Conservation (phyloP, 2,329 filamentous ascomycete species). For the Trichoderma sp. region DNA sequence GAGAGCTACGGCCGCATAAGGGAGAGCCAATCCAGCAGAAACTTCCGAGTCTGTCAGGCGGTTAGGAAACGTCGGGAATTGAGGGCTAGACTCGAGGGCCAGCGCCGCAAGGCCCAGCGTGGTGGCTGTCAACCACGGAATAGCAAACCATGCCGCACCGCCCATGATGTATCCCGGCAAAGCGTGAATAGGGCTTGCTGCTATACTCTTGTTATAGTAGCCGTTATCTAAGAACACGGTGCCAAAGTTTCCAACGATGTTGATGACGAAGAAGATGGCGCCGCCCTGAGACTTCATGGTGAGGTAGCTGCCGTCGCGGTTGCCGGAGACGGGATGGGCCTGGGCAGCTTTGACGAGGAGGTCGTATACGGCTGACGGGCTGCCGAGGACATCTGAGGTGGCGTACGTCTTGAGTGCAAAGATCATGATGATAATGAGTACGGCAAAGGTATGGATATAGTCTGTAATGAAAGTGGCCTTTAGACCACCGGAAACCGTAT, state of each 20-base stretch:
- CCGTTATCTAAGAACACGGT: constrained; percentile 85
- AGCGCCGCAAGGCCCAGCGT: constrained; percentile 83
- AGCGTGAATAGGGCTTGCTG: constrained; percentile 78
- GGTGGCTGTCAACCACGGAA: constrained; percentile 84
- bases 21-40: constrained; percentile 77
- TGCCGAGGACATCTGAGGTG: constrained; percentile 68
- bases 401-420: constrained; percentile 83
- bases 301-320: constrained; percentile 76
- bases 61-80: constrained; percentile 69
- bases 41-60: constrained; percentile 73
- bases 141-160: constrained; percentile 86
- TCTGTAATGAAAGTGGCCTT: constrained; percentile 87
- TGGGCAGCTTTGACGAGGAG: constrained; percentile 65
- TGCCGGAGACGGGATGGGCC: constrained; percentile 73
- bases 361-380: constrained; percentile 74
- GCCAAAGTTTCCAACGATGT: constrained; percentile 77
- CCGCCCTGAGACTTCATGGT: constrained; percentile 74
- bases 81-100: constrained; percentile 69
- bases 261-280: constrained; percentile 87
- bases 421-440: constrained; percentile 79
- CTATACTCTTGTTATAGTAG: constrained; percentile 93
- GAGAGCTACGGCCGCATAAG: constrained; percentile 78
- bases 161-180: constrained; percentile 86
- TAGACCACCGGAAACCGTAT: constrained; percentile 74
- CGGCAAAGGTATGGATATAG: constrained; percentile 80